Conservation (phyloP, 371 early-diverging fungal species). For the Thermomucor indicae-seudaticae region DNA sequence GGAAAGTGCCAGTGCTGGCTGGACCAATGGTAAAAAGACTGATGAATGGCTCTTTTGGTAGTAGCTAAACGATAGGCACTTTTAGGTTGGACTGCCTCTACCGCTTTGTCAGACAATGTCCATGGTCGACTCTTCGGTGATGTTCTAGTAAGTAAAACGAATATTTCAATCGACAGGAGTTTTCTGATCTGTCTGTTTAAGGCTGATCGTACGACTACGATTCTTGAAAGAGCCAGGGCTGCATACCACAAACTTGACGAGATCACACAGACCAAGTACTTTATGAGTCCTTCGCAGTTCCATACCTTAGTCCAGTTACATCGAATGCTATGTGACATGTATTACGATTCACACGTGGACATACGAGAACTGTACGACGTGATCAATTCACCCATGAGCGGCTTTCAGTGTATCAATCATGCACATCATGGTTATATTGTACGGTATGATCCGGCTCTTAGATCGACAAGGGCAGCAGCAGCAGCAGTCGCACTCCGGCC, state of each 20-base stretch:
- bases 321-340: conserved; percentile 27
- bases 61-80: neutral
- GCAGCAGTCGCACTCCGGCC: neutral
- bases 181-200: neutral
- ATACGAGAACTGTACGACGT: conserved; percentile 28
- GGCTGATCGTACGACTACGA: conserved; percentile 17
- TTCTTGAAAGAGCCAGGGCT: conserved; percentile 25
- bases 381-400: conserved; percentile 14
- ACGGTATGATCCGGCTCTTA: conserved; percentile 5
- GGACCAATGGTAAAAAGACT: conserved; percentile 11
- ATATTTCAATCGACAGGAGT: neutral
- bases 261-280: conserved; percentile 18
- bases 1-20: conserved; percentile 9
- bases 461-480: neutral
- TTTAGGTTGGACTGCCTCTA: conserved; percentile 37
- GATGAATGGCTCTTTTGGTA: neutral
- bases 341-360: conserved; percentile 23
- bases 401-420: conserved; percentile 28
- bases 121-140: conserved; percentile 36
- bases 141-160: conserved; percentile 21
- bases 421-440: conserved; percentile 31
- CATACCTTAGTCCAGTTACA: conserved; percentile 28
- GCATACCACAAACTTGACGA: conserved; percentile 33
- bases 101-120: conserved; percentile 30
- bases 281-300: conserved; percentile 13